Percentiles rank a stretch among this genome's conserved stretches.
Evolutionary conservation across 139 green algal species (phyloP).

Genomic region (Closterium sp.): DNA sequence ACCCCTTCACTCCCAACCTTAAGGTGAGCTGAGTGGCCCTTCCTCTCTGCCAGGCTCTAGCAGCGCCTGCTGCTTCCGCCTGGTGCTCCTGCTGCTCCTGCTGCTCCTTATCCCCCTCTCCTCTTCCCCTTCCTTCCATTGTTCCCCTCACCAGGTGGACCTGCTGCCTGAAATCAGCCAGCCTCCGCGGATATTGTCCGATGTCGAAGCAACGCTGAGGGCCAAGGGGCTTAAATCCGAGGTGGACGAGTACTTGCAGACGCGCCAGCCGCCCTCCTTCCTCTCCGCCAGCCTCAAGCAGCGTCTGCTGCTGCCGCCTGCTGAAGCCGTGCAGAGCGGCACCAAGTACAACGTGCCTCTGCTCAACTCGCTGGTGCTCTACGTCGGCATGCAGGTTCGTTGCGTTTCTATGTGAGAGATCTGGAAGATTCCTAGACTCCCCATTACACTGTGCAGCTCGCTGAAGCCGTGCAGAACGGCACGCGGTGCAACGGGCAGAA

Average conservation of each 20-base stretch:
- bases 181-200: conserved; percentile 71
- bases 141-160: conserved; percentile 63
- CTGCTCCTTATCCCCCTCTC: neutral
- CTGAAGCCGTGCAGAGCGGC: conserved; percentile 43
- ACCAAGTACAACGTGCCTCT: conserved; percentile 78
- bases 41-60: conserved; percentile 64
- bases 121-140: neutral
- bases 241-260: conserved; percentile 69
- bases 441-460: too few species aligned
- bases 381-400: conserved; percentile 76
- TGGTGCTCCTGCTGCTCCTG: too few species aligned
- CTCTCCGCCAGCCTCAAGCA: conserved; percentile 60
- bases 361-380: conserved; percentile 91
- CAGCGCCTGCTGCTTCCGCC: conserved; percentile 65
- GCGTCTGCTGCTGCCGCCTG: conserved; percentile 56
- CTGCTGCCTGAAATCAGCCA: conserved; percentile 88
- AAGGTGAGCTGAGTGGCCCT: conserved; percentile 40
- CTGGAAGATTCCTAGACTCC: too few species aligned
- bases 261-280: conserved; percentile 59
- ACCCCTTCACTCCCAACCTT: too few species aligned
- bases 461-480: conserved; percentile 42
- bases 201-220: conserved; percentile 58
- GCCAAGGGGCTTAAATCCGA: conserved; percentile 59
- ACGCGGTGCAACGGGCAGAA: conserved; percentile 77
- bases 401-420: too few species aligned